phyloP scores from a whole-genome alignment of 225 moss, liverwort and hornwort species.

The Ulota crispa region DNA sequence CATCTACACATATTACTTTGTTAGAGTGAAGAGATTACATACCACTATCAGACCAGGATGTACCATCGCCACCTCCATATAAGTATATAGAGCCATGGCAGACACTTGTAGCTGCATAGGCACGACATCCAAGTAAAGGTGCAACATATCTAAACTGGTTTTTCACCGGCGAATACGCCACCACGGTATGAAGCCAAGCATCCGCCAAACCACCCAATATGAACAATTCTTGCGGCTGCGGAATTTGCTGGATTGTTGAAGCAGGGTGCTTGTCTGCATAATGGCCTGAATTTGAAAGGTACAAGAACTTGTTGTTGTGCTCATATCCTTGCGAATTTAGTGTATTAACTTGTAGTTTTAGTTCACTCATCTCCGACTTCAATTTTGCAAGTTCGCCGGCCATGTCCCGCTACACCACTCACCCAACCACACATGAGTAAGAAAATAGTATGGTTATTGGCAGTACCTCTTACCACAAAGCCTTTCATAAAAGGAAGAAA shows the following conservation, averaged over 20 bases:
- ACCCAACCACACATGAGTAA: slow-evolving; percentile 25
- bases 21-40: slow-evolving; percentile 10
- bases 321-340: slow-evolving; percentile 45
- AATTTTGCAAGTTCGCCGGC: slow-evolving; percentile 54
- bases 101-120: slow-evolving; percentile 82
- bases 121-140: slow-evolving; percentile 75
- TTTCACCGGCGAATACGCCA: slow-evolving; percentile 63
- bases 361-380: slow-evolving; percentile 56
- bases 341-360: slow-evolving; percentile 40
- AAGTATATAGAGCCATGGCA: slow-evolving; percentile 69
- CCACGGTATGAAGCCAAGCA: slow-evolving; percentile 76
- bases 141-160: slow-evolving; percentile 56
- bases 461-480: neutral
- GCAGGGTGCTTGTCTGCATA: slow-evolving; percentile 13
- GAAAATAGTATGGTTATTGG: neutral
- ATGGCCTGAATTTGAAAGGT: slow-evolving; percentile 16
- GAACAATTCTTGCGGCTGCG: slow-evolving; percentile 54
- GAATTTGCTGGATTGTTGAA: slow-evolving; percentile 8
- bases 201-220: slow-evolving; percentile 84
- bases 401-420: slow-evolving; percentile 54
- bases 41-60: slow-evolving; percentile 87
- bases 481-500: too few species aligned
- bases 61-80: slow-evolving; percentile 94
- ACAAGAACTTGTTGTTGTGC: too few species aligned
- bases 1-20: slow-evolving; percentile 5